Evolutionary conservation across 1,284 basidiomycete genomes (phyloP).

Genomic region (Moesziomyces aphidis): DNA sequence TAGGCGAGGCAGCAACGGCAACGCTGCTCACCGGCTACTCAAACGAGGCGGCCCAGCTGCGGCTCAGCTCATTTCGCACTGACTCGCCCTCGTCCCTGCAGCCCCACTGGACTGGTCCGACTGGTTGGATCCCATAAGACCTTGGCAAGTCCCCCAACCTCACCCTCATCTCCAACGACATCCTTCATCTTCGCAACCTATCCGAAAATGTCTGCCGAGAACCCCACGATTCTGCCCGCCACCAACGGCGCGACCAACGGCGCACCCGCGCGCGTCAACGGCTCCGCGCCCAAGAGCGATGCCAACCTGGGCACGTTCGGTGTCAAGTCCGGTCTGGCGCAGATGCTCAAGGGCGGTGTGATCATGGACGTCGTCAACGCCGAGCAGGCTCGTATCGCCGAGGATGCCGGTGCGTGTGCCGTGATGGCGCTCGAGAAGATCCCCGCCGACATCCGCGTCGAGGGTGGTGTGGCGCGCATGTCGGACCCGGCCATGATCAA

Average conservation of each 20-base stretch:
- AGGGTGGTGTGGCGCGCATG: slow-evolving; percentile 67
- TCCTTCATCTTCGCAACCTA: slow-evolving; percentile 1
- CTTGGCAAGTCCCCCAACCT: not conserved
- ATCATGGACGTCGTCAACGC: slow-evolving; percentile 75
- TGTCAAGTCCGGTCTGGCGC: slow-evolving; percentile 78
- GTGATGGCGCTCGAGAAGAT: slow-evolving; percentile 92
- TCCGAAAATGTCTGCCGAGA: slow-evolving; percentile 63
- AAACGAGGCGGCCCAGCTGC: not conserved
- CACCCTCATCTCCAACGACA: slow-evolving; percentile 4
- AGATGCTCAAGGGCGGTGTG: slow-evolving; percentile 70
- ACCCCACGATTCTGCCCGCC: slow-evolving; percentile 66
- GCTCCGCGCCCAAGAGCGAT: slow-evolving; percentile 74
- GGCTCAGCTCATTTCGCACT: not conserved
- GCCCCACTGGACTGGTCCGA: not conserved
- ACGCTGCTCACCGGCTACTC: not conserved
- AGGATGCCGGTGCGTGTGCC: slow-evolving; percentile 96
- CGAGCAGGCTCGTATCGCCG: slow-evolving; percentile 92
- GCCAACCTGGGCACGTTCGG: slow-evolving; percentile 83
- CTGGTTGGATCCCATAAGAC: not conserved
- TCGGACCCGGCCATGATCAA: slow-evolving; percentile 95
- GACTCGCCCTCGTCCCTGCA: not conserved
- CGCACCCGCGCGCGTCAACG: slow-evolving; percentile 60
- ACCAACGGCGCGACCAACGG: slow-evolving; percentile 60
- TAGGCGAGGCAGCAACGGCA: not conserved
- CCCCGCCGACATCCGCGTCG: slow-evolving; percentile 83